These are phyloP conservation scores for Chlamydomonas sp. DNA, from an alignment of 139 green algal genomes.

Conservation along the genomic window DNA sequence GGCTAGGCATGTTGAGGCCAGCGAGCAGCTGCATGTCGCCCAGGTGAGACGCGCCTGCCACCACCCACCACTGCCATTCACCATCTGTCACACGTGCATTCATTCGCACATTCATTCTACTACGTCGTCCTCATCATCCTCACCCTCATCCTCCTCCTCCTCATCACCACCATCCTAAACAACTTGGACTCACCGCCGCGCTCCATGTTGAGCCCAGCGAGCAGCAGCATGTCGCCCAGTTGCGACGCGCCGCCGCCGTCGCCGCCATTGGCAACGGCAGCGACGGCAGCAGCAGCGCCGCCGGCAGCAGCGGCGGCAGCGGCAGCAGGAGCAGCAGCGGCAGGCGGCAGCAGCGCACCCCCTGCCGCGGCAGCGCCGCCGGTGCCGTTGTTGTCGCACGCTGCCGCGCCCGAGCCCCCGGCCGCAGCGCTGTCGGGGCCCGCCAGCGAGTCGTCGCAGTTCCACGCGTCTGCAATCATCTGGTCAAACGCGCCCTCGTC, in stretches of 20 bases:
- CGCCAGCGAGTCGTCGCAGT: slow-evolving; percentile 12
- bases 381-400: not conserved
- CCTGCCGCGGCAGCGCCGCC: not conserved
- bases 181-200: not conserved
- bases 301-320: no score
- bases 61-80: no score
- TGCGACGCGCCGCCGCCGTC: not conserved
- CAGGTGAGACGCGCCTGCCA: no score
- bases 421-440: not conserved
- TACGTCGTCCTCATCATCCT: no score
- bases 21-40: no score
- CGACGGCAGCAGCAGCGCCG: not conserved
- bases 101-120: no score
- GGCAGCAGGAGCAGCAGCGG: no score
- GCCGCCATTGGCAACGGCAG: not conserved
- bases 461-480: slow-evolving; percentile 24
- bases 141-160: no score
- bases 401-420: not conserved
- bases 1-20: no score
- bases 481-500: slow-evolving; percentile 27
- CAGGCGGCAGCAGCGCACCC: slow-evolving; percentile 13
- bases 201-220: slow-evolving; percentile 17
- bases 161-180: no score
- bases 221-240: slow-evolving; percentile 18
- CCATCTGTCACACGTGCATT: no score